Percentiles rank a stretch among this genome's conserved stretches.
These are phyloP conservation scores for Neurospora sp. DNA, from an alignment of 495 filamentous ascomycete species.

Conservation along the genomic window DNA sequence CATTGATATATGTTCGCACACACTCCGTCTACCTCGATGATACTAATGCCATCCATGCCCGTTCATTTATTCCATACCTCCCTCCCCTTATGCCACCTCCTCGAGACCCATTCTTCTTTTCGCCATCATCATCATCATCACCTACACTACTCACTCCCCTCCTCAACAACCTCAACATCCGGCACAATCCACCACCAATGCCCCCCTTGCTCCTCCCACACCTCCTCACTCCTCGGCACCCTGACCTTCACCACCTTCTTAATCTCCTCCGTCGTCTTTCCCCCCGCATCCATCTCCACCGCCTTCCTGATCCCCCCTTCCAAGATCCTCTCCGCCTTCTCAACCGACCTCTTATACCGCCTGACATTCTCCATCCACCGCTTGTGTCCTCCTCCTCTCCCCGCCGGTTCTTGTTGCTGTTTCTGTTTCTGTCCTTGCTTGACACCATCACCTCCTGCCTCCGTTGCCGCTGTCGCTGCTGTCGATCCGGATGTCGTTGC, in stretches of 20 bases:
- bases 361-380: neutral
- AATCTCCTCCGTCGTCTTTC: slow-evolving; percentile 37
- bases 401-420: neutral
- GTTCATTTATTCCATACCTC: neutral
- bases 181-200: slow-evolving; percentile 77
- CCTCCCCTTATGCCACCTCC: neutral
- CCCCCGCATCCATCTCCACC: slow-evolving; percentile 44
- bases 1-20: neutral
- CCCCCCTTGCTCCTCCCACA: slow-evolving; percentile 40
- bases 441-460: neutral
- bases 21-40: neutral
- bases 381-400: neutral
- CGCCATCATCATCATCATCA: neutral
- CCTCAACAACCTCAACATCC: slow-evolving; percentile 32
- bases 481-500: too few species aligned
- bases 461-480: neutral
- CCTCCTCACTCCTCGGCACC: slow-evolving; percentile 32
- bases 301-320: neutral
- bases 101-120: neutral
- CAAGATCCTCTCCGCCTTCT: neutral
- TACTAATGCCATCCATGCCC: too few species aligned
- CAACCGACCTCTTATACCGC: neutral
- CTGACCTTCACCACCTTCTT: slow-evolving; percentile 47
- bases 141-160: neutral
- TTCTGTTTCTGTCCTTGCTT: neutral